A percentile compares a stretch with the other conserved stretches of the same genome.
phyloP scores from a whole-genome alignment of 2,329 filamentous ascomycete genomes.

The Parastagonospora avenae region DNA sequence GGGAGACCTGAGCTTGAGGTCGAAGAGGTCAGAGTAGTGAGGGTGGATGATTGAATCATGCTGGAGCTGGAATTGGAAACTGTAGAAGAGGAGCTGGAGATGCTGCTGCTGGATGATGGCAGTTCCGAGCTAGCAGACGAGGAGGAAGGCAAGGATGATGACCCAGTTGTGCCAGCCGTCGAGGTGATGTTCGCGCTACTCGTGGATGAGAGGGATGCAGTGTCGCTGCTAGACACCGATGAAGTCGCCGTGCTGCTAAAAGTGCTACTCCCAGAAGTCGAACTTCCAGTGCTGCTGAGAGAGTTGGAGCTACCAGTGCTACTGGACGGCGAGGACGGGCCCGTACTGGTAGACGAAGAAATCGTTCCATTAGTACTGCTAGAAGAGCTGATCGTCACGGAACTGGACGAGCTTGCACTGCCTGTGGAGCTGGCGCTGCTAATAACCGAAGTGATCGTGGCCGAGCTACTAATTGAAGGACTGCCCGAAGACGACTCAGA shows the following conservation, averaged over 20 bases:
- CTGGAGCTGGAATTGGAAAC: background rate
- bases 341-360: background rate
- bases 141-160: background rate
- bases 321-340: background rate
- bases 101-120: background rate
- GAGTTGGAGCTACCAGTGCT: slow-evolving; percentile 1
- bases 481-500: background rate
- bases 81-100: background rate
- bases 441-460: background rate
- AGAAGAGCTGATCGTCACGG: no score
- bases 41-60: background rate
- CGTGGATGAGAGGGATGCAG: background rate
- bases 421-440: background rate
- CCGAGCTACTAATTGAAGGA: slow-evolving; percentile 1
- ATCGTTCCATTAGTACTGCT: background rate
- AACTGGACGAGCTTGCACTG: no score
- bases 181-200: slow-evolving; percentile 1
- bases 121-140: background rate
- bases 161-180: background rate
- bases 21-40: slow-evolving; percentile 1
- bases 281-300: background rate
- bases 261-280: background rate
- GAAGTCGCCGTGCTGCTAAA: background rate
- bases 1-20: slow-evolving; percentile 4
- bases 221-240: background rate